These are phyloP conservation scores for Powellomyces hirtus DNA, from an alignment of 192 early-diverging fungal species.

Conservation along the genomic window DNA sequence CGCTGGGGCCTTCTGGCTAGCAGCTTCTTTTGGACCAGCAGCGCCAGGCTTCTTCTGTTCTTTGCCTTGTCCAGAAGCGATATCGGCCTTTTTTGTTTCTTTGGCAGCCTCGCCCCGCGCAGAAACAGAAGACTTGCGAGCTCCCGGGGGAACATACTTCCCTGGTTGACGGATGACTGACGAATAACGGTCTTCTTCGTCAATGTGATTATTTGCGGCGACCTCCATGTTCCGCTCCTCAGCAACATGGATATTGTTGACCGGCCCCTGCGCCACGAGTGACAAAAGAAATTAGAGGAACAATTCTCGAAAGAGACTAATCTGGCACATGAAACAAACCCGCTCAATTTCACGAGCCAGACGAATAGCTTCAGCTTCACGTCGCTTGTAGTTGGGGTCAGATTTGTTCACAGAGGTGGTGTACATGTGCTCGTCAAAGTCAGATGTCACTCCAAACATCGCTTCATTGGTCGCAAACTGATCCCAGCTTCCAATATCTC, in stretches of 20 bases:
- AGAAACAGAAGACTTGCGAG: constrained; percentile 22
- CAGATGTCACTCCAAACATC: constrained; percentile 92
- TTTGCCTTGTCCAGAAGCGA: neutral
- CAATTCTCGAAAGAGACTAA: too few relatives aligned
- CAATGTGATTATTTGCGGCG: constrained; percentile 54
- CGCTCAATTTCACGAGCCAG: constrained; percentile 88
- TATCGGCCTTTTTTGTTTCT: neutral
- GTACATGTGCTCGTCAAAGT: constrained; percentile 95
- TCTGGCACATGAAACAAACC: too few relatives aligned
- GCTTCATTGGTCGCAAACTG: constrained; percentile 94
- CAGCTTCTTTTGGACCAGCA: neutral
- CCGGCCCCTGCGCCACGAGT: constrained; percentile 57
- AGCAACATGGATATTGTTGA: constrained; percentile 79
- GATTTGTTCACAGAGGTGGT: constrained; percentile 88
- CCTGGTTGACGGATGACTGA: constrained; percentile 66
- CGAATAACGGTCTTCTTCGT: constrained; percentile 89
- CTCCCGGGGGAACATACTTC: constrained; percentile 85
- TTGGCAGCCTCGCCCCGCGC: neutral
- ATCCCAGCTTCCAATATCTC: constrained; percentile 71
- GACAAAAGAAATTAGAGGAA: too few relatives aligned
- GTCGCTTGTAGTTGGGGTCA: constrained; percentile 78
- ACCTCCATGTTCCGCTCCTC: constrained; percentile 78
- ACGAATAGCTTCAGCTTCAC: constrained; percentile 82
- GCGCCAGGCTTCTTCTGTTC: neutral
- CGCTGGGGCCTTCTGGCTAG: neutral